These are phyloP conservation scores for Aspergillus chevalieri DNA, from an alignment of 2,329 filamentous ascomycete genomes.

Conservation along the genomic window DNA sequence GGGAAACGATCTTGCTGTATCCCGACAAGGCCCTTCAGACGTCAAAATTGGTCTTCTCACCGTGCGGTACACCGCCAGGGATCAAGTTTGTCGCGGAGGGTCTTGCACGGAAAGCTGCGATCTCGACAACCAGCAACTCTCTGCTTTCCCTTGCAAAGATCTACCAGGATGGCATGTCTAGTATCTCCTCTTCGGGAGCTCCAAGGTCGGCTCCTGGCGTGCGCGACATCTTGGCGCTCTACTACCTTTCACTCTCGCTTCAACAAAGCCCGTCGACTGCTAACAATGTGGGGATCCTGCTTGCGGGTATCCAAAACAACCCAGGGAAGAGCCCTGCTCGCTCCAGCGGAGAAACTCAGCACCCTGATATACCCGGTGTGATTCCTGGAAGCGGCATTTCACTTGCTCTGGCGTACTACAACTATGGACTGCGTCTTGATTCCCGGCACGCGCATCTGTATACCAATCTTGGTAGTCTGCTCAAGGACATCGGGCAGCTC, in stretches of 20 bases:
- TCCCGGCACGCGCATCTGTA: slow-evolving; percentile 89
- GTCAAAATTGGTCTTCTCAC: slow-evolving; percentile 72
- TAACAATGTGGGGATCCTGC: slow-evolving; percentile 93
- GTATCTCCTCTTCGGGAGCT: slow-evolving; percentile 52
- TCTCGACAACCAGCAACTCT: slow-evolving; percentile 93
- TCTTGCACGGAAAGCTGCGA: slow-evolving; percentile 67
- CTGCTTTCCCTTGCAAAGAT: slow-evolving; percentile 93
- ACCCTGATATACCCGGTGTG: slow-evolving; percentile 65
- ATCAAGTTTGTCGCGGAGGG: slow-evolving; percentile 66
- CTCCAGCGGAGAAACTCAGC: slow-evolving; percentile 31
- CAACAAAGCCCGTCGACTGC: slow-evolving; percentile 96
- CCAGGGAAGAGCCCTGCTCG: slow-evolving; percentile 33
- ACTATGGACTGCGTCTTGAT: slow-evolving; percentile 85
- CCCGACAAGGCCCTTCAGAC: slow-evolving; percentile 80
- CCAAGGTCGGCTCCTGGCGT: slow-evolving; percentile 66
- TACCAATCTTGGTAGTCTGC: slow-evolving; percentile 87
- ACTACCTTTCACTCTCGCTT: slow-evolving; percentile 88
- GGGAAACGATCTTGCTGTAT: slow-evolving; percentile 67
- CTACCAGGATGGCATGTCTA: slow-evolving; percentile 91
- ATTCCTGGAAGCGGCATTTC: slow-evolving; percentile 79
- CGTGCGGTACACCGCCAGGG: slow-evolving; percentile 71
- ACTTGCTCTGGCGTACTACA: slow-evolving; percentile 86
- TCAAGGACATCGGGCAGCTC: slow-evolving; percentile 94
- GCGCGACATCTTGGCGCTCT: slow-evolving; percentile 85
- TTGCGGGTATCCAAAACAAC: slow-evolving; percentile 85